Evolutionary conservation across 768 basidiomycete genomes (phyloP).

Genomic region (Rhodotorula taiwanensis): DNA sequence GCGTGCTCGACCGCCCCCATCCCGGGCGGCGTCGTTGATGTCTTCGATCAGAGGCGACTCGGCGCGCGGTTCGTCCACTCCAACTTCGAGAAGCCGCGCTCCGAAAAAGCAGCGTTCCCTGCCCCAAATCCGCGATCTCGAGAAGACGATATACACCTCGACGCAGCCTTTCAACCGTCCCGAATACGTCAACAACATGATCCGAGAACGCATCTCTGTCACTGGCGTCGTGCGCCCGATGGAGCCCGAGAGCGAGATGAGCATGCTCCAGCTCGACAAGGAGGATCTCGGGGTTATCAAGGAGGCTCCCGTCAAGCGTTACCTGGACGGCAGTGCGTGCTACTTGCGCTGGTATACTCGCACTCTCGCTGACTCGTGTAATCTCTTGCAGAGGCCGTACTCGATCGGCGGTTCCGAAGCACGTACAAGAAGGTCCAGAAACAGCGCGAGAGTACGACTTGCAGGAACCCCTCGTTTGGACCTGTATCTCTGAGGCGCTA

Average conservation of each 20-base stretch:
- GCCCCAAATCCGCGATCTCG: slow-evolving; percentile 11
- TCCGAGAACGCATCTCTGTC: slow-evolving; percentile 81
- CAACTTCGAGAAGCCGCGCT: slow-evolving; percentile 22
- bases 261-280: slow-evolving; percentile 58
- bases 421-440: slow-evolving; percentile 59
- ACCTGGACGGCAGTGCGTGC: slow-evolving; percentile 50
- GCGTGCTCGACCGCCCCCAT: not conserved
- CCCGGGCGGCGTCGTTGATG: not conserved
- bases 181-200: slow-evolving; percentile 56
- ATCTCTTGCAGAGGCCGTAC: slow-evolving; percentile 52
- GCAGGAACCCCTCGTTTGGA: not conserved
- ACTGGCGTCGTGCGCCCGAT: slow-evolving; percentile 74
- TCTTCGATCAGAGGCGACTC: not conserved
- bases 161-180: slow-evolving; percentile 36
- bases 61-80: not conserved
- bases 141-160: slow-evolving; percentile 36
- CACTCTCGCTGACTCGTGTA: too few species aligned
- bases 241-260: slow-evolving; percentile 62
- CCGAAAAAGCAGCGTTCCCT: not conserved
- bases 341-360: too few species aligned
- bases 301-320: slow-evolving; percentile 69
- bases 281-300: slow-evolving; percentile 68
- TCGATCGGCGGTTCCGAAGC: slow-evolving; percentile 62
- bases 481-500: not conserved
- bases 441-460: slow-evolving; percentile 58